Conservation (phyloP, 768 basidiomycete species). For the Pleurotus ostreatus region DNA sequence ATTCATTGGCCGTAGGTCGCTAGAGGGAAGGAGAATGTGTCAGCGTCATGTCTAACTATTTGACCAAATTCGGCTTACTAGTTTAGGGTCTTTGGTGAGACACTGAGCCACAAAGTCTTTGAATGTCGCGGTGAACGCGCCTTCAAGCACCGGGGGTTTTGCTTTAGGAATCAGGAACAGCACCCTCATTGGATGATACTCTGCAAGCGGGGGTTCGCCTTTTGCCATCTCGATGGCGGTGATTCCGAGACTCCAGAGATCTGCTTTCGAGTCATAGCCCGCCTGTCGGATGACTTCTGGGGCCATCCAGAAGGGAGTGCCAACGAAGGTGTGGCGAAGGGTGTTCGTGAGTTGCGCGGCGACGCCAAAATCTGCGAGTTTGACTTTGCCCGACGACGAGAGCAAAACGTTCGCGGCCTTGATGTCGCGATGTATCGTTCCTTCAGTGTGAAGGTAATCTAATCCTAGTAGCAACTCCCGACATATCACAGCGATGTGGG, state of each 20-base stretch:
- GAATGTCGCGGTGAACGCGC: slow-evolving; percentile 78
- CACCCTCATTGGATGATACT: slow-evolving; percentile 98
- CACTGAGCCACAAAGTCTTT: slow-evolving; percentile 91
- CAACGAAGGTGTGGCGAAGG: slow-evolving; percentile 94
- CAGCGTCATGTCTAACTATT: slow-evolving; percentile 4
- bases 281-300: slow-evolving; percentile 97
- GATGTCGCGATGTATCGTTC: slow-evolving; percentile 98
- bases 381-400: slow-evolving; percentile 88
- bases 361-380: slow-evolving; percentile 98
- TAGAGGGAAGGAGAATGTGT: slow-evolving; percentile 26
- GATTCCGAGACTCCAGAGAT: slow-evolving; percentile 98
- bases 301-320: slow-evolving; percentile 98
- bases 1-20: slow-evolving; percentile 89
- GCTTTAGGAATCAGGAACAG: slow-evolving; percentile 98
- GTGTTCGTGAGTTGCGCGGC: slow-evolving; percentile 96
- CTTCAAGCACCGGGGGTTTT: slow-evolving; percentile 87
- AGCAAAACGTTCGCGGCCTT: slow-evolving; percentile 96
- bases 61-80: slow-evolving; percentile 40
- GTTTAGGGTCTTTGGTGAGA: slow-evolving; percentile 85
- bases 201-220: slow-evolving; percentile 93
- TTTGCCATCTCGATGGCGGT: slow-evolving; percentile 98
- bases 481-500: slow-evolving; percentile 92
- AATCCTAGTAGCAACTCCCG: slow-evolving; percentile 90
- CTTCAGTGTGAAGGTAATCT: slow-evolving; percentile 93
- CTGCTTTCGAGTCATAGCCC: slow-evolving; percentile 93